Evolutionary conservation across 163 green algal genomes (phyloP).

Genomic region (Volvox carteri): DNA sequence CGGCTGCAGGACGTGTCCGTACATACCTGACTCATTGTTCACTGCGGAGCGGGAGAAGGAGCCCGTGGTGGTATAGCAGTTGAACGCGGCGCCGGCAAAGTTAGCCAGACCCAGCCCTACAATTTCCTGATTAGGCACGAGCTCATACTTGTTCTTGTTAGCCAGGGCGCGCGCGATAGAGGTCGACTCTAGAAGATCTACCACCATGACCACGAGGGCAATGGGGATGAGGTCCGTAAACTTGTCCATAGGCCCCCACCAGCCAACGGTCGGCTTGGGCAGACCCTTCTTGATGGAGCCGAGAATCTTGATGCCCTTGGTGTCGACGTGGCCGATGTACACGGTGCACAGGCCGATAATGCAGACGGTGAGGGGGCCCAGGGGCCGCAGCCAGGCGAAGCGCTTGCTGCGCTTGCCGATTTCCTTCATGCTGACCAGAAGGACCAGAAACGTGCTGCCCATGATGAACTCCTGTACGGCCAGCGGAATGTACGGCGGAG

Average conservation of each 20-base stretch:
- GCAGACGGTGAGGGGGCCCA: conserved; percentile 83
- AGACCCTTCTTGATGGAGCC: conserved; percentile 60
- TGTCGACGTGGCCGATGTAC: conserved; percentile 75
- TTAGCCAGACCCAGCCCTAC: conserved; percentile 92
- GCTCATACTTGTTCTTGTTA: conserved; percentile 79
- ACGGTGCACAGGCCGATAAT: conserved; percentile 83
- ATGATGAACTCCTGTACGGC: conserved; percentile 68
- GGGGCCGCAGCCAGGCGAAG: conserved; percentile 72
- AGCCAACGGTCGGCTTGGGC: conserved; percentile 72
- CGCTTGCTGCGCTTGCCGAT: conserved; percentile 58
- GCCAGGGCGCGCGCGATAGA: conserved; percentile 78
- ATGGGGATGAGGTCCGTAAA: conserved; percentile 76
- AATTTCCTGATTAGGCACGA: conserved; percentile 91
- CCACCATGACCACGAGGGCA: conserved; percentile 68
- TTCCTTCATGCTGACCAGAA: conserved; percentile 63
- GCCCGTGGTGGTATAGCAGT: conserved; percentile 93
- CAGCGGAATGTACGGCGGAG: too few species aligned
- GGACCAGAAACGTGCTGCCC: conserved; percentile 58
- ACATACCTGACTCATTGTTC: conserved; percentile 86
- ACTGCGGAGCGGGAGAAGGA: conserved; percentile 83
- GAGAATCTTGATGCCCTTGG: conserved; percentile 48
- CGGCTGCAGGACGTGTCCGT: too few species aligned
- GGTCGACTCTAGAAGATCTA: conserved; percentile 75
- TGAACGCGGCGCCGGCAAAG: conserved; percentile 88
- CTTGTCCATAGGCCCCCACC: conserved; percentile 80